A percentile compares a stretch with the other conserved stretches of the same genome.
Conservation (phyloP, 2,329 filamentous ascomycete species). For the Arthrobotrys megalospora region DNA sequence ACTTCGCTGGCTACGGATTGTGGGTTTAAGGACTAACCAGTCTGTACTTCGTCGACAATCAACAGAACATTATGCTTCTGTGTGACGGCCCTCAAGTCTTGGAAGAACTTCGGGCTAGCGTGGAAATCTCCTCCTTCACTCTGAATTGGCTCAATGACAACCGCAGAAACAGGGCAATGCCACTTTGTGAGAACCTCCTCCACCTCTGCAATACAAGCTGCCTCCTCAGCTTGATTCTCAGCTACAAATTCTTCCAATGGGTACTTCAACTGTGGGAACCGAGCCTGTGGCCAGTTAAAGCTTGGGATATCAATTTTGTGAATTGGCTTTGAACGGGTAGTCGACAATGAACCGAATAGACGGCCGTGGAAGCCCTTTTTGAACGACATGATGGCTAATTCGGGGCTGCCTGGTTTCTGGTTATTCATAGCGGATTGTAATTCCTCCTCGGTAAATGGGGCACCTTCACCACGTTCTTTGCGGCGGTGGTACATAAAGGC, state of each 20-base stretch:
- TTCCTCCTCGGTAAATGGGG: slow-evolving; percentile 85
- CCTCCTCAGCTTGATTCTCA: slow-evolving; percentile 86
- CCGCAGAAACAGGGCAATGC: slow-evolving; percentile 83
- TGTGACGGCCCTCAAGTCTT: slow-evolving; percentile 83
- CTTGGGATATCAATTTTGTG: slow-evolving; percentile 96
- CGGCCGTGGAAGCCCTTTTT: slow-evolving; percentile 90
- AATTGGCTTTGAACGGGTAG: slow-evolving; percentile 91
- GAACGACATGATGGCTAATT: slow-evolving; percentile 90
- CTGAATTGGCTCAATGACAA: slow-evolving; percentile 91
- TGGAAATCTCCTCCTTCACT: slow-evolving; percentile 97
- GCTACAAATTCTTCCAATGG: slow-evolving; percentile 83
- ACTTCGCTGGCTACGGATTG: background rate
- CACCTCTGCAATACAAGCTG: slow-evolving; percentile 84
- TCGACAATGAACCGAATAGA: slow-evolving; percentile 87
- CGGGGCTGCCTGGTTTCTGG: slow-evolving; percentile 81
- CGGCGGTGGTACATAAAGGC: slow-evolving; percentile 94
- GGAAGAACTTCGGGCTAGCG: slow-evolving; percentile 89
- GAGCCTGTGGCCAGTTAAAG: slow-evolving; percentile 93
- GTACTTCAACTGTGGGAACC: slow-evolving; percentile 88
- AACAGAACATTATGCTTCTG: slow-evolving; percentile 82
- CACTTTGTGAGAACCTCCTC: slow-evolving; percentile 81
- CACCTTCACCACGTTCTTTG: slow-evolving; percentile 80
- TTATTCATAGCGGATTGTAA: slow-evolving; percentile 84
- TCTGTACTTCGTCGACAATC: slow-evolving; percentile 96
- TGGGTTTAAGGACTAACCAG: slow-evolving; percentile 71